Evolutionary conservation across 192 early-diverging fungal species (phyloP).

Genomic region (Umbelopsis isabellina): DNA sequence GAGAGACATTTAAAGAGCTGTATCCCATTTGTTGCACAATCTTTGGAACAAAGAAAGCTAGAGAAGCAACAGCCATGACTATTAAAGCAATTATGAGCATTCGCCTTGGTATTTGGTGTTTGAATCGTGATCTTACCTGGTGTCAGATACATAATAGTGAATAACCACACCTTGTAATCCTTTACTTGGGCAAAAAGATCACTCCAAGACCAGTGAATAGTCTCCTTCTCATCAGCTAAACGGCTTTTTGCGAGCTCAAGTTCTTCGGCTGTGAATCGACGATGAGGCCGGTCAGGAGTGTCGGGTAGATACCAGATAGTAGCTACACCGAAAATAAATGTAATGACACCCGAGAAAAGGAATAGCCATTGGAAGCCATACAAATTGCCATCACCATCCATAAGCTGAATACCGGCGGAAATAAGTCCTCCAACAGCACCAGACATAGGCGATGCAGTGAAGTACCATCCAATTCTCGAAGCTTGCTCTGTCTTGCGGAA

Average conservation of each 20-base stretch:
- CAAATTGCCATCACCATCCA: constrained; percentile 22
- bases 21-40: constrained; percentile 26
- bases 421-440: constrained; percentile 51
- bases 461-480: constrained; percentile 49
- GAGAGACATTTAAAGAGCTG: constrained; percentile 7
- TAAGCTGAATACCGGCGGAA: constrained; percentile 18
- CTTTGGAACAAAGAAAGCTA: constrained; percentile 16
- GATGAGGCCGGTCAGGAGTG: background rate
- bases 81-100: background rate
- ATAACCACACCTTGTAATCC: constrained; percentile 8
- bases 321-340: constrained; percentile 17
- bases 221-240: background rate
- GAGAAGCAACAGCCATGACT: constrained; percentile 19
- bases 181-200: background rate
- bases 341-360: constrained; percentile 20
- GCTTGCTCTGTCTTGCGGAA: constrained; percentile 49
- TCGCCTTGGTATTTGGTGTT: background rate
- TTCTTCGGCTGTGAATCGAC: constrained; percentile 1
- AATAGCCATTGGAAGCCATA: constrained; percentile 24
- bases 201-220: constrained; percentile 9
- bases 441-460: constrained; percentile 48
- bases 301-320: constrained; percentile 23
- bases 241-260: background rate
- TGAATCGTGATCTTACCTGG: background rate
- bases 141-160: constrained; percentile 15